Evolutionary conservation across 2,329 filamentous ascomycete genomes (phyloP).

Genomic region (Fusarium sp.): DNA sequence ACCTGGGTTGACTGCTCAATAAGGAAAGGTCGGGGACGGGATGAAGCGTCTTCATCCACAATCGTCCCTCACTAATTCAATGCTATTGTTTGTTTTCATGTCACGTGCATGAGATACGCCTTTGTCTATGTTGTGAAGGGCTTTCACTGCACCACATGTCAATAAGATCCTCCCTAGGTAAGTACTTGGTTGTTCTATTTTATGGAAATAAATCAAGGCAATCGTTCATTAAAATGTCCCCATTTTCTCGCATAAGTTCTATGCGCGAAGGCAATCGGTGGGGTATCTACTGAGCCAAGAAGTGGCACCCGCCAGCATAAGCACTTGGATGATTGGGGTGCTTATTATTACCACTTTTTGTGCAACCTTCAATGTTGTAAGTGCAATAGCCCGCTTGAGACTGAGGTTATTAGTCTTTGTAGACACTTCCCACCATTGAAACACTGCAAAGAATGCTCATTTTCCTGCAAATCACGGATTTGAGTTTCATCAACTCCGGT

Average conservation of each 20-base stretch:
- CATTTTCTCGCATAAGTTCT: background rate
- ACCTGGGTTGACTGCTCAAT: slow-evolving; percentile 1
- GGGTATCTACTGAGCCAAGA: background rate
- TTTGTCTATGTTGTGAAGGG: background rate
- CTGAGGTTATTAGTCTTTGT: background rate
- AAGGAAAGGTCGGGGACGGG: slow-evolving; percentile 26
- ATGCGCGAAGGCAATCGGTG: background rate
- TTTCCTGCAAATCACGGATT: background rate
- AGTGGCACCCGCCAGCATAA: slow-evolving; percentile 9
- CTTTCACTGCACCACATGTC: background rate
- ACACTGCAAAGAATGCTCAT: background rate
- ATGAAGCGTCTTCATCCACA: slow-evolving; percentile 36
- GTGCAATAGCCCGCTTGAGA: background rate
- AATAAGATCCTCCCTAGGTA: background rate
- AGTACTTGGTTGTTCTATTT: background rate
- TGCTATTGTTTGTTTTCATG: slow-evolving; percentile 1
- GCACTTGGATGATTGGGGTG: slow-evolving; percentile 24
- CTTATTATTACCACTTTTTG: background rate
- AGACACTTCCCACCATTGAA: background rate
- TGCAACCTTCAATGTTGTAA: slow-evolving; percentile 10
- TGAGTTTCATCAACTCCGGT: background rate
- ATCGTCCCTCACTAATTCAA: background rate
- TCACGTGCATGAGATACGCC: slow-evolving; percentile 24
- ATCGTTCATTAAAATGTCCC: background rate
- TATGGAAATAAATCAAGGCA: background rate